A percentile compares a stretch with the other conserved stretches of the same genome.
Conservation (phyloP, 2,329 filamentous ascomycete species). For the Neurospora crassa region DNA sequence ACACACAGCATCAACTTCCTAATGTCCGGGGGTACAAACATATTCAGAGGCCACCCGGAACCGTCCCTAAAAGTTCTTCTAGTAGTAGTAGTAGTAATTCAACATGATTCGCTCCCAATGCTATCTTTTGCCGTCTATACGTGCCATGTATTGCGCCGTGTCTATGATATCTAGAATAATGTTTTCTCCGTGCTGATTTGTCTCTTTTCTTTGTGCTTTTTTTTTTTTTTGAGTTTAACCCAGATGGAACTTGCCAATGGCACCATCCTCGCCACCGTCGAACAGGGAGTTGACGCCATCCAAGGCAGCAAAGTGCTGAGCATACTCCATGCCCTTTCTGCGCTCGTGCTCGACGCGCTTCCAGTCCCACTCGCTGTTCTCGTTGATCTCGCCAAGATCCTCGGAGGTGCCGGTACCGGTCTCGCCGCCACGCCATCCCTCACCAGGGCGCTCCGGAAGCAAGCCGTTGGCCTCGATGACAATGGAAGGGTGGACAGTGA, state of each 20-base stretch:
- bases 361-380: conserved; percentile 46
- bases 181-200: background rate
- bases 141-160: background rate
- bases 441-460: conserved; percentile 60
- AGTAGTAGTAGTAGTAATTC: background rate
- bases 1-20: background rate
- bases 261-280: conserved; percentile 42
- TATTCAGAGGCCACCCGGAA: background rate
- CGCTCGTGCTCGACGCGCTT: conserved; percentile 44
- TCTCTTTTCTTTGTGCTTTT: background rate
- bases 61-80: background rate
- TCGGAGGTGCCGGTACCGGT: conserved; percentile 30
- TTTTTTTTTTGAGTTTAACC: conserved; percentile 19
- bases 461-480: conserved; percentile 63
- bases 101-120: background rate
- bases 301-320: conserved; percentile 45
- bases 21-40: background rate
- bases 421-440: conserved; percentile 46
- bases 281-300: conserved; percentile 44
- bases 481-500: conserved; percentile 76
- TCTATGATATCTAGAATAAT: background rate
- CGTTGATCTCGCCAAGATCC: conserved; percentile 27
- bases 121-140: background rate
- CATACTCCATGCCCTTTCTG: conserved; percentile 44
- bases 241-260: conserved; percentile 38